Conservation (phyloP, 352 stramenopile genomes). For the Globisporangium irregulare region DNA sequence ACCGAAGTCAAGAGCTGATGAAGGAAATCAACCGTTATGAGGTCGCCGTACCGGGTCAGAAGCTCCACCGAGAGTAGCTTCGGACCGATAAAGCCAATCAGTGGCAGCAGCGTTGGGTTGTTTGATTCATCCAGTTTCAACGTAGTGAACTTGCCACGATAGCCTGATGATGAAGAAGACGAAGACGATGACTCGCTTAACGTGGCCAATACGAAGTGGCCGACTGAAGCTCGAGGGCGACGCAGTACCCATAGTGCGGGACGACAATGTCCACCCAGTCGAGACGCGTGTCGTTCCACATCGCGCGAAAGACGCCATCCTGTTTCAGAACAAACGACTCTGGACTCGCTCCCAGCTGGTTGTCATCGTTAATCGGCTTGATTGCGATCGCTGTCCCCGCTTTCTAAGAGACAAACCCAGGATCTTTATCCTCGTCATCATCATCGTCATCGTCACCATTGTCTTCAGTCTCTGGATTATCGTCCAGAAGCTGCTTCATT, state of each 20-base stretch:
- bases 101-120: background rate
- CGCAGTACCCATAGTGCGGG: background rate
- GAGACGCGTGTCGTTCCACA: background rate
- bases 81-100: background rate
- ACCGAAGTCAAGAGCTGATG: background rate
- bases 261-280: slow-evolving; percentile 11
- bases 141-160: background rate
- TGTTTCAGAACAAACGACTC: slow-evolving; percentile 3
- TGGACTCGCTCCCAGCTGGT: background rate
- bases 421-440: background rate
- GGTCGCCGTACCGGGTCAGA: background rate
- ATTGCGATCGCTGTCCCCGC: background rate
- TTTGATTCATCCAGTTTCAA: background rate
- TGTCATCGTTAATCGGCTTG: background rate
- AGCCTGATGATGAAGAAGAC: background rate
- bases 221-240: background rate
- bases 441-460: background rate
- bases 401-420: background rate
- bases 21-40: background rate
- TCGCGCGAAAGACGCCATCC: background rate
- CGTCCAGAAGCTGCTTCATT: background rate
- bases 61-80: background rate
- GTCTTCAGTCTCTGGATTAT: background rate
- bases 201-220: background rate
- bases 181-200: too few species aligned